A percentile compares a stretch with the other conserved stretches of the same genome.
These are phyloP conservation scores for Yamadazyma atlantica DNA, from an alignment of 1,139 yeast genomes.

Conservation along the genomic window DNA sequence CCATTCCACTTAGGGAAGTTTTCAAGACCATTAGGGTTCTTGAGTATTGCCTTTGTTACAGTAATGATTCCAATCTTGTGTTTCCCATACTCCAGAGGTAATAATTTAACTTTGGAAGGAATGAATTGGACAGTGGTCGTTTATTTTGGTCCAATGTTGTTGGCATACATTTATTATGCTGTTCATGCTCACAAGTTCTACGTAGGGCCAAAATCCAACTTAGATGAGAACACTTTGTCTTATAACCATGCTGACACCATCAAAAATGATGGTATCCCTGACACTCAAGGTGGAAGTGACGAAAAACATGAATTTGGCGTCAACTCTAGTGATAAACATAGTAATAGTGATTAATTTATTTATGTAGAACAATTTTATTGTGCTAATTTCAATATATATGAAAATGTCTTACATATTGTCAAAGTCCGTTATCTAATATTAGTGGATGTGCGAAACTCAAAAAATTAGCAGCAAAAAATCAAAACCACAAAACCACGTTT, in stretches of 20 bases:
- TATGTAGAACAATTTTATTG: not conserved
- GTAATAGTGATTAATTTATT: conserved; percentile 2
- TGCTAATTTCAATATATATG: not conserved
- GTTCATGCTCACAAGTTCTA: conserved; percentile 65
- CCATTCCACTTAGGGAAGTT: conserved; percentile 67
- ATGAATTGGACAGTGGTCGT: conserved; percentile 78
- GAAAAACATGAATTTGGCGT: conserved; percentile 4
- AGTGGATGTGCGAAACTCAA: not conserved
- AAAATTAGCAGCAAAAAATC: not conserved
- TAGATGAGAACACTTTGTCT: conserved; percentile 35
- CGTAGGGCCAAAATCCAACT: conserved; percentile 65
- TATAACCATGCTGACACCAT: conserved; percentile 13
- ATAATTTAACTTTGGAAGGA: conserved; percentile 40
- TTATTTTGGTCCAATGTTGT: conserved; percentile 61
- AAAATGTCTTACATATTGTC: no score
- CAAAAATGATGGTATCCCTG: conserved; percentile 12
- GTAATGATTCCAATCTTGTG: conserved; percentile 68
- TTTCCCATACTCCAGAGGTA: conserved; percentile 58
- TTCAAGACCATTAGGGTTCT: conserved; percentile 47
- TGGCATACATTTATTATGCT: conserved; percentile 52
- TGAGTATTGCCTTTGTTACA: conserved; percentile 43
- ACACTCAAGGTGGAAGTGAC: conserved; percentile 3
- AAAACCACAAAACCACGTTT: not conserved
- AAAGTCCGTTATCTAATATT: no score
- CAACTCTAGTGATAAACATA: not conserved